Conservation (phyloP, 2,329 filamentous ascomycete species). For the Penicillium sp. region DNA sequence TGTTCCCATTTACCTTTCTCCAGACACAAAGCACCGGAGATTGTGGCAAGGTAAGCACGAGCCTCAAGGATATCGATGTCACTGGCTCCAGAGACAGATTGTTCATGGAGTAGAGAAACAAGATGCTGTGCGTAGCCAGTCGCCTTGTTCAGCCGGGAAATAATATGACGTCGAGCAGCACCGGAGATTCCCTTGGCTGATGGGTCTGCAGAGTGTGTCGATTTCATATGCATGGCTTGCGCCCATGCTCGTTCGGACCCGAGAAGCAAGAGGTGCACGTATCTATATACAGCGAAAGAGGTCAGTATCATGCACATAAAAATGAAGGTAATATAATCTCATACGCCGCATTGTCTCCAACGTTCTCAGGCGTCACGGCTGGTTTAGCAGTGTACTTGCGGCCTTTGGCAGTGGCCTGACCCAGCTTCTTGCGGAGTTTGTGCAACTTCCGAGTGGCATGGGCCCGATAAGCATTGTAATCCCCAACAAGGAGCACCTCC, state of each 20-base stretch:
- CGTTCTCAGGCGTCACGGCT: slow-evolving; percentile 69
- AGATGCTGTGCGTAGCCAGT: slow-evolving; percentile 68
- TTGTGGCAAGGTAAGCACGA: slow-evolving; percentile 74
- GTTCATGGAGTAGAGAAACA: slow-evolving; percentile 64
- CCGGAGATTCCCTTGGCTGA: slow-evolving; percentile 71
- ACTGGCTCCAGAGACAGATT: slow-evolving; percentile 62
- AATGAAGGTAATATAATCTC: slow-evolving; percentile 25
- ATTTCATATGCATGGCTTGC: slow-evolving; percentile 92
- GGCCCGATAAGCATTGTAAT: slow-evolving; percentile 80
- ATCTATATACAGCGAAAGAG: slow-evolving; percentile 51
- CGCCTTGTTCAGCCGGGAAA: slow-evolving; percentile 82
- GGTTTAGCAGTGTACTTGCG: slow-evolving; percentile 77
- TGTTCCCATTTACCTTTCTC: slow-evolving; percentile 84
- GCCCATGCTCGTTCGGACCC: slow-evolving; percentile 91
- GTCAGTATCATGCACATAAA: slow-evolving; percentile 7
- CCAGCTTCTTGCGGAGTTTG: slow-evolving; percentile 80
- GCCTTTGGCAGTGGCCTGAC: slow-evolving; percentile 77
- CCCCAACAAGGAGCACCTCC: slow-evolving; percentile 80
- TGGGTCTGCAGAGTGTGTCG: slow-evolving; percentile 73
- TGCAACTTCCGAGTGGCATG: slow-evolving; percentile 79
- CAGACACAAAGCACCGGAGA: slow-evolving; percentile 75
- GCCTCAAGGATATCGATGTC: slow-evolving; percentile 78
- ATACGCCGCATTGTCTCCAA: slow-evolving; percentile 75
- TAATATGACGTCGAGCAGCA: slow-evolving; percentile 79
- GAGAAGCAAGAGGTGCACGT: slow-evolving; percentile 75